phyloP scores from a whole-genome alignment of 2,329 filamentous ascomycete species.

The Microdochium bolleyi region DNA sequence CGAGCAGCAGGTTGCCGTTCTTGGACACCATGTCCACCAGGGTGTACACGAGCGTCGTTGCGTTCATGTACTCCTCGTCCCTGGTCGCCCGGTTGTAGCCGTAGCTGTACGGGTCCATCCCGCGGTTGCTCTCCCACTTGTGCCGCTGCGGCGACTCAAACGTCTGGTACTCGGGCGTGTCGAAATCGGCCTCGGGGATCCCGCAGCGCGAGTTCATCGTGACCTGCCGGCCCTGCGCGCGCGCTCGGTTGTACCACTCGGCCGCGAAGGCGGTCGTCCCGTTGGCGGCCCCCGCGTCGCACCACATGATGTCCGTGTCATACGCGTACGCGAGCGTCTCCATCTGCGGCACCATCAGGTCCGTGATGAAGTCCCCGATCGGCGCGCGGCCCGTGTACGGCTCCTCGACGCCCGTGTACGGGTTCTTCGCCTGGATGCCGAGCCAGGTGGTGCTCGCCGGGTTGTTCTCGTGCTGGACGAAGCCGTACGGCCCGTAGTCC shows the following conservation, averaged over 20 bases:
- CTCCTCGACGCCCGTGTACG: constrained; percentile 29
- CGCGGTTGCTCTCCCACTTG: constrained; percentile 53
- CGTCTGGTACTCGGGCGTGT: constrained; percentile 50
- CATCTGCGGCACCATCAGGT: constrained; percentile 39
- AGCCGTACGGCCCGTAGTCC: constrained; percentile 33
- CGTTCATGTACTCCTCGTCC: constrained; percentile 40
- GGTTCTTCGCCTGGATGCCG: constrained; percentile 29
- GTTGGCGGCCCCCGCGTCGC: constrained; percentile 36
- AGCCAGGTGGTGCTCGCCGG: constrained; percentile 23
- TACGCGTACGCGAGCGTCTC: constrained; percentile 32
- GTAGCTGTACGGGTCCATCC: constrained; percentile 53
- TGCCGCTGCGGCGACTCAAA: constrained; percentile 39
- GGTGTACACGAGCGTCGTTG: constrained; percentile 33
- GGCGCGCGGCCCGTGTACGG: constrained; percentile 33
- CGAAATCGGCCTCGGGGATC: constrained; percentile 44
- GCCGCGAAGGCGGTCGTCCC: constrained; percentile 29
- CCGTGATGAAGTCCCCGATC: constrained; percentile 29
- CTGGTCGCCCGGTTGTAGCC: constrained; percentile 51
- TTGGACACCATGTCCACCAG: constrained; percentile 46
- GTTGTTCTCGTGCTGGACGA: constrained; percentile 21
- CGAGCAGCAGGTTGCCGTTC: constrained; percentile 48
- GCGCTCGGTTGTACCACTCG: constrained; percentile 31
- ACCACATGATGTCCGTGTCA: constrained; percentile 40
- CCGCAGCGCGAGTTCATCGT: constrained; percentile 51
- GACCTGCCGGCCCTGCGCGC: constrained; percentile 34